Conservation (phyloP, 2,329 filamentous ascomycete genomes). For the Pseudopithomyces maydicus region DNA sequence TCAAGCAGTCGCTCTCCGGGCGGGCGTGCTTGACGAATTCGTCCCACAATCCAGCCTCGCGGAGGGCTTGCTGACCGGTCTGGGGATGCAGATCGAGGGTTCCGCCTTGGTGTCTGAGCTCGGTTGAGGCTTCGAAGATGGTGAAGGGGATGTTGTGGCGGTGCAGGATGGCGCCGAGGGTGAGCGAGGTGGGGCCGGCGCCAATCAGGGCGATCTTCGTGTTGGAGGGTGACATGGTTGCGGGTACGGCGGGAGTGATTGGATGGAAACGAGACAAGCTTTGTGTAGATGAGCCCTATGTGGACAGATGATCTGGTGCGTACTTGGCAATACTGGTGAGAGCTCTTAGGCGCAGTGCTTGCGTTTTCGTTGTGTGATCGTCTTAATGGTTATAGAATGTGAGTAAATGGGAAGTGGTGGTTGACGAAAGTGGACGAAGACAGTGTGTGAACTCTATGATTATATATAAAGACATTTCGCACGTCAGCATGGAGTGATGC, state of each 20-base stretch:
- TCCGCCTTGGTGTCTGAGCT: constrained; percentile 42
- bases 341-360: too few relatives aligned
- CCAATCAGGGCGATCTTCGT: constrained; percentile 45
- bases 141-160: constrained; percentile 53
- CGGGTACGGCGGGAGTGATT: neutral
- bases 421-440: too few relatives aligned
- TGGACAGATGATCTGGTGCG: too few relatives aligned
- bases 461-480: too few relatives aligned
- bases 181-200: constrained; percentile 52
- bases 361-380: too few relatives aligned
- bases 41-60: constrained; percentile 56
- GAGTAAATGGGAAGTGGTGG: too few relatives aligned
- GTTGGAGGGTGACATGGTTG: neutral
- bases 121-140: constrained; percentile 50
- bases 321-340: too few relatives aligned
- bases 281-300: too few relatives aligned
- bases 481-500: too few relatives aligned
- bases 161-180: constrained; percentile 59
- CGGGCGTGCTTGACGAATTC: constrained; percentile 58
- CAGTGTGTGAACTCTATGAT: too few relatives aligned
- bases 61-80: constrained; percentile 58
- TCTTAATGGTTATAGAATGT: too few relatives aligned
- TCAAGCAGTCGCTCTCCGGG: constrained; percentile 58
- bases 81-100: constrained; percentile 59
- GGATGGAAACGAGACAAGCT: too few relatives aligned